A percentile compares a stretch with the other conserved stretches of the same genome.
Conservation (phyloP, 2,329 filamentous ascomycete genomes). For the Cryphonectria parasitica region DNA sequence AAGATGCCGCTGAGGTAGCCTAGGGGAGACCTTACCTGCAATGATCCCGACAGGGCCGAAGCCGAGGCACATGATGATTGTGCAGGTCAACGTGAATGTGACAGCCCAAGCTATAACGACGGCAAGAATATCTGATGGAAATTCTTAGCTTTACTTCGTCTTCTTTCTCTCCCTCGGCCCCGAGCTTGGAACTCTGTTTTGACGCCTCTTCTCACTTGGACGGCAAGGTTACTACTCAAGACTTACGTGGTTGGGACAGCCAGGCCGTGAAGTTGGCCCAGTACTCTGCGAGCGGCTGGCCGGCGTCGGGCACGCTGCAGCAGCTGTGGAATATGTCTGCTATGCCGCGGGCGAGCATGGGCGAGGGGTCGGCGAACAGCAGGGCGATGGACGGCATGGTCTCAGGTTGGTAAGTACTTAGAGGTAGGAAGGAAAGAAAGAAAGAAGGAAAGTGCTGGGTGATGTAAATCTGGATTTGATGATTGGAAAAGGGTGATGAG, state of each 20-base stretch:
- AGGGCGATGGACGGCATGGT: background rate
- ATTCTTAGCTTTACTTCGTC: too few relatives aligned
- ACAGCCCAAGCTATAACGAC: conserved; percentile 14
- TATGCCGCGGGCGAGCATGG: background rate
- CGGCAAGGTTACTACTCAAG: background rate
- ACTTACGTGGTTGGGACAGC: conserved; percentile 19
- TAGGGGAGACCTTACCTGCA: conserved; percentile 3
- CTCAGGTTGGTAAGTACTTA: background rate
- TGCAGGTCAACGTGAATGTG: conserved; percentile 14
- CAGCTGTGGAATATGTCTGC: background rate
- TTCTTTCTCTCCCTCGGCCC: background rate
- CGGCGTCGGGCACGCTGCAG: background rate
- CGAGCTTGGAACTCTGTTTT: background rate
- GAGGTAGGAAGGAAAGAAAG: background rate
- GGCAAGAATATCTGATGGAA: conserved; percentile 10
- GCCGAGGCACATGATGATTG: conserved; percentile 9
- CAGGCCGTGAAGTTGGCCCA: conserved; percentile 12
- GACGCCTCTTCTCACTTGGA: too few relatives aligned
- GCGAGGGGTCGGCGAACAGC: background rate
- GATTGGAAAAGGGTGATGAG: background rate
- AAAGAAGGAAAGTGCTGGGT: too few relatives aligned
- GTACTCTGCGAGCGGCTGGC: background rate
- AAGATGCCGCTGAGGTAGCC: background rate
- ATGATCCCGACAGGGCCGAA: background rate
- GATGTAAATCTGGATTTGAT: background rate